These are phyloP conservation scores for Sporobolomyces pararoseus DNA, from an alignment of 768 basidiomycete species.

Conservation along the genomic window DNA sequence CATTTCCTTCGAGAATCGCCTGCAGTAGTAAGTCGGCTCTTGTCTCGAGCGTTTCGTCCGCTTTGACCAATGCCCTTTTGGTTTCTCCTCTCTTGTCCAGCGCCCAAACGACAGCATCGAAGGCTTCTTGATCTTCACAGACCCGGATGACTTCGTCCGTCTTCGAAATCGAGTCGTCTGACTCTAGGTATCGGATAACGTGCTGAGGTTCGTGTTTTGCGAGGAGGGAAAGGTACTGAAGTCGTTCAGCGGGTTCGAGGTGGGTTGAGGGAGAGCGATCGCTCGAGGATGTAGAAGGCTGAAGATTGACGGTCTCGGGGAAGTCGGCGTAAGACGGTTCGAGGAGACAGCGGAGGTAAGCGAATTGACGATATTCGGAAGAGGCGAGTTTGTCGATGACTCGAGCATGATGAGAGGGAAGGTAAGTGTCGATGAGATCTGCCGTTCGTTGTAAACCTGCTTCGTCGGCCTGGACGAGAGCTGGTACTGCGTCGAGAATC, in stretches of 20 bases:
- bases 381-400: constrained; percentile 59
- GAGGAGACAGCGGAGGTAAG: constrained; percentile 73
- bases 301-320: neutral
- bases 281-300: neutral
- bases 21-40: constrained; percentile 40
- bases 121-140: constrained; percentile 66
- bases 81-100: constrained; percentile 64
- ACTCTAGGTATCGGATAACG: constrained; percentile 54
- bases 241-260: constrained; percentile 57
- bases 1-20: constrained; percentile 12
- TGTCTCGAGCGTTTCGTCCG: constrained; percentile 52
- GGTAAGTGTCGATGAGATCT: constrained; percentile 63
- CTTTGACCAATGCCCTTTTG: constrained; percentile 63
- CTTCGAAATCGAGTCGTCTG: constrained; percentile 8
- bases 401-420: constrained; percentile 63
- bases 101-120: constrained; percentile 78
- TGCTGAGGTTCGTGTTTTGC: constrained; percentile 65
- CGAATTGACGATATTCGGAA: constrained; percentile 60
- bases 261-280: constrained; percentile 43
- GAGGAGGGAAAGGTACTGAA: constrained; percentile 67
- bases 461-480: constrained; percentile 56
- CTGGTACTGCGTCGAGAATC: constrained; percentile 61
- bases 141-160: constrained; percentile 45
- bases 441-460: constrained; percentile 66
- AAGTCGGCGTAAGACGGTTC: constrained; percentile 52